Evolutionary conservation across 2,329 filamentous ascomycete species (phyloP).

Genomic region (Hypoxylon sp.): DNA sequence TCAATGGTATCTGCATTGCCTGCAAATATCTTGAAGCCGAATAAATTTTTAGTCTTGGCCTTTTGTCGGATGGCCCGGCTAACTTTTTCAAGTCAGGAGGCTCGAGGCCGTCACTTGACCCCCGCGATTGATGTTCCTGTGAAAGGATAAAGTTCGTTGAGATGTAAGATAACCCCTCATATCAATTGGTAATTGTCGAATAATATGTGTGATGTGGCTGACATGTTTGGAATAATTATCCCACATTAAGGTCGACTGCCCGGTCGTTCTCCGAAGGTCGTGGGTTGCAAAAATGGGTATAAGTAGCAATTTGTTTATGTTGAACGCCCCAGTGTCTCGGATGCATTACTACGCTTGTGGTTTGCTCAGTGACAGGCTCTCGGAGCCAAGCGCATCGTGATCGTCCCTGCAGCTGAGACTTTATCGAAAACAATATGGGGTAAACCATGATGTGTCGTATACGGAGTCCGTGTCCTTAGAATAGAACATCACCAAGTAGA

Average conservation of each 20-base stretch:
- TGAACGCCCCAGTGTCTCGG: constrained; percentile 4
- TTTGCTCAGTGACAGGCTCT: constrained; percentile 29
- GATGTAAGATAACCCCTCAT: constrained; percentile 24
- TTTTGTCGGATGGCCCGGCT: constrained; percentile 29
- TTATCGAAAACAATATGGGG: constrained; percentile 10
- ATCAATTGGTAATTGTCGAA: constrained; percentile 31
- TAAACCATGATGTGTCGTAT: background rate
- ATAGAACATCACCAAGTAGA: constrained; percentile 11
- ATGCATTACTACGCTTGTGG: constrained; percentile 25
- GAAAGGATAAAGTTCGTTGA: constrained; percentile 1
- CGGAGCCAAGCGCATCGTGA: constrained; percentile 19
- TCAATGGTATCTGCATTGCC: constrained; percentile 21
- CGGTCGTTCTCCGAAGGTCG: background rate
- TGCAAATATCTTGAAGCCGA: constrained; percentile 7
- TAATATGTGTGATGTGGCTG: constrained; percentile 25
- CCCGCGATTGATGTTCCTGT: constrained; percentile 15
- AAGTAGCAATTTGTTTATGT: constrained; percentile 12
- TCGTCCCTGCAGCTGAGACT: constrained; percentile 21
- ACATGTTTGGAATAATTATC: constrained; percentile 14
- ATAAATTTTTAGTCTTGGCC: constrained; percentile 8
- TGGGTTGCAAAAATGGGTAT: constrained; percentile 4
- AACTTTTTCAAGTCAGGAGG: constrained; percentile 19
- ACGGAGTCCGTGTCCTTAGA: background rate
- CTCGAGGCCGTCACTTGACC: constrained; percentile 29
- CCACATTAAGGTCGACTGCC: constrained; percentile 18